Base-by-base conservation (phyloP, 78 protist genomes). In the Parvularia atlantis region DNA sequence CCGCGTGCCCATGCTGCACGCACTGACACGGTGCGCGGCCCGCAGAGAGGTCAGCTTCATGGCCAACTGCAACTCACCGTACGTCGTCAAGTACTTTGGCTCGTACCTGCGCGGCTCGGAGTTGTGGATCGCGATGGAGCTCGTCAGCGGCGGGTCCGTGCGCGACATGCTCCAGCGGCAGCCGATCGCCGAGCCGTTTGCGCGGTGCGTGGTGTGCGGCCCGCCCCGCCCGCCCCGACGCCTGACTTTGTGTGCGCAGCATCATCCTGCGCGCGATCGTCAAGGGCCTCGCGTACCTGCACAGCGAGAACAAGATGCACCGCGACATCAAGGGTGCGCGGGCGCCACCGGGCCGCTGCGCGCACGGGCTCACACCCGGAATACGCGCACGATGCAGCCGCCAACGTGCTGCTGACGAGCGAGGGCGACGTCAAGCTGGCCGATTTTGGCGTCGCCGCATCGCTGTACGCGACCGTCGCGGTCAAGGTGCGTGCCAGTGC, bases 381-480 rank as follows among this genome's bases (percentile, higher is more conserved):
- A n/a, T n/a, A n/a, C n/a, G n/a, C n/a, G n/a, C n/a, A n/a, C n/a
- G n/a, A n/a, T 19, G 14, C 66, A 80, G 93, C 96, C 9, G 97
- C 94, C 53, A 94, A 97, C 71, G 50, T 94, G 9, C 85, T 95
- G 13, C 72, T 94, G n/a, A 24, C 90, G 0, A 80, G 57, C 28
- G 44, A 64, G 11, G 98, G 98, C 33, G 82, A 66, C 20, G 95
- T 92, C 41, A 93, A 91, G 78, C 81, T 97, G 7, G 98, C 97
- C 35, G 99, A 97, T 58, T 95, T 97, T 78, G 99, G 99, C 31
- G 98, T 95, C 20, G 59, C 89, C 13, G 96, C 95, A 4, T 92
- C n/a, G n/a, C n/a, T n/a, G n/a, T n/a, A n/a, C n/a, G n/a, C n/a
- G n/a, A n/a, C n/a, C n/a, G n/a, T n/a, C n/a, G n/a, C n/a, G n/a